These are phyloP conservation scores for Wickerhamiella dianesei DNA, from an alignment of 805 yeast species.

Conservation along the genomic window DNA sequence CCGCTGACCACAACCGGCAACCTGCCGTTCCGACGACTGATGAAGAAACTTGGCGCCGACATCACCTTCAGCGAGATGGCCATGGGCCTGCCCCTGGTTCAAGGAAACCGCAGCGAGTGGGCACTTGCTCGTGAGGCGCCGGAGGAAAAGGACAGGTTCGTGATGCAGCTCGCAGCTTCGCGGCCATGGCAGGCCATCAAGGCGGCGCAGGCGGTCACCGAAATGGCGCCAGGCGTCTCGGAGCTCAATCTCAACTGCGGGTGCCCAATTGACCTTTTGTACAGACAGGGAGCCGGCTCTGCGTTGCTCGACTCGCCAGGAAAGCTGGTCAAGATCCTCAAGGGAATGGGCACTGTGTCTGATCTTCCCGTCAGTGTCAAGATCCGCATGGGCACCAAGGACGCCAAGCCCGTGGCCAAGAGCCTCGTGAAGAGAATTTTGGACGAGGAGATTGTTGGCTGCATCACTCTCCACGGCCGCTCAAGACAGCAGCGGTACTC, in stretches of 20 bases:
- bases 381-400: conserved; percentile 82
- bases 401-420: conserved; percentile 78
- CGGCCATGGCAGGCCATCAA: conserved; percentile 90
- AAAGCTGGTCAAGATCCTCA: conserved; percentile 58
- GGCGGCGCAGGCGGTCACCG: conserved; percentile 68
- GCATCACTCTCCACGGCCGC: conserved; percentile 90
- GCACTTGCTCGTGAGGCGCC: conserved; percentile 85
- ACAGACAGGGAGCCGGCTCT: conserved; percentile 89
- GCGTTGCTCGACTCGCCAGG: conserved; percentile 86
- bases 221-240: conserved; percentile 45
- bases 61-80: conserved; percentile 96
- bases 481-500: conserved; percentile 94
- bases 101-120: conserved; percentile 93
- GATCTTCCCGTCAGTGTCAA: conserved; percentile 86
- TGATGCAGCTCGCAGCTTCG: conserved; percentile 82
- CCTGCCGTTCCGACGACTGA: conserved; percentile 83
- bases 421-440: conserved; percentile 57
- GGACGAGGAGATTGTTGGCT: conserved; percentile 69
- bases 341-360: conserved; percentile 77
- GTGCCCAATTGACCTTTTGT: conserved; percentile 93
- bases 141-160: conserved; percentile 75
- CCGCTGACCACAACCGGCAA: conserved; percentile 98
- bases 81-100: conserved; percentile 65
- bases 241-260: conserved; percentile 92
- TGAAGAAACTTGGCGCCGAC: conserved; percentile 85